Evolutionary conservation across 2,329 filamentous ascomycete genomes (phyloP).

Genomic region (Hymenoscyphus albidus): DNA sequence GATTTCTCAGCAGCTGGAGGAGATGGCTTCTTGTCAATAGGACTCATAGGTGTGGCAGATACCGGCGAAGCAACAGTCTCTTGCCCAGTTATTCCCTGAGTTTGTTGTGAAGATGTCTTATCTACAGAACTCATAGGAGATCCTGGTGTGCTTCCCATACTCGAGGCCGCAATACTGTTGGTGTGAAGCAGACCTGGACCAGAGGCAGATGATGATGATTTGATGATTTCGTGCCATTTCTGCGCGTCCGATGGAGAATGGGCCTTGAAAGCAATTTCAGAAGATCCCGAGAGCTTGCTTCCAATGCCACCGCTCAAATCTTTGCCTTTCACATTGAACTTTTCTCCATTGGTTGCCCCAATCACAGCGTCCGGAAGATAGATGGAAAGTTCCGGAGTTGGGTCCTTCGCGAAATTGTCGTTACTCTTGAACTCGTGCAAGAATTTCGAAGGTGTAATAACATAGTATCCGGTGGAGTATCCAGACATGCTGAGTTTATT

Average conservation of each 20-base stretch:
- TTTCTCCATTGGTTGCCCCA: conserved; percentile 66
- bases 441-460: conserved; percentile 81
- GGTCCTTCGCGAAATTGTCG: conserved; percentile 67
- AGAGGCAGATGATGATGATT: conserved; percentile 23
- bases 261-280: conserved; percentile 85
- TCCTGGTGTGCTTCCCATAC: conserved; percentile 20
- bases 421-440: conserved; percentile 96
- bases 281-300: conserved; percentile 73
- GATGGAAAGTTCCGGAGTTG: conserved; percentile 79
- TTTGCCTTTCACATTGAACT: conserved; percentile 95
- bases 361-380: conserved; percentile 89
- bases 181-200: conserved; percentile 6
- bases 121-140: conserved; percentile 27
- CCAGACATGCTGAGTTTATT: conserved; percentile 73
- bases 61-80: conserved; percentile 28
- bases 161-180: conserved; percentile 13
- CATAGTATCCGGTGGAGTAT: conserved; percentile 81
- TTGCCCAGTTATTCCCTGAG: conserved; percentile 24
- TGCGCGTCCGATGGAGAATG: conserved; percentile 74
- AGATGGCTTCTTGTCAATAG: conserved; percentile 8
- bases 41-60: conserved; percentile 15
- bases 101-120: conserved; percentile 27
- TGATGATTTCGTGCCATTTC: conserved; percentile 78
- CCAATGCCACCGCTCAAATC: conserved; percentile 77
- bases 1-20: conserved; percentile 4